A percentile compares a stretch with the other conserved stretches of the same genome.
phyloP scores from a whole-genome alignment of 306 rosid genomes.

The Trichosanthes truncata region DNA sequence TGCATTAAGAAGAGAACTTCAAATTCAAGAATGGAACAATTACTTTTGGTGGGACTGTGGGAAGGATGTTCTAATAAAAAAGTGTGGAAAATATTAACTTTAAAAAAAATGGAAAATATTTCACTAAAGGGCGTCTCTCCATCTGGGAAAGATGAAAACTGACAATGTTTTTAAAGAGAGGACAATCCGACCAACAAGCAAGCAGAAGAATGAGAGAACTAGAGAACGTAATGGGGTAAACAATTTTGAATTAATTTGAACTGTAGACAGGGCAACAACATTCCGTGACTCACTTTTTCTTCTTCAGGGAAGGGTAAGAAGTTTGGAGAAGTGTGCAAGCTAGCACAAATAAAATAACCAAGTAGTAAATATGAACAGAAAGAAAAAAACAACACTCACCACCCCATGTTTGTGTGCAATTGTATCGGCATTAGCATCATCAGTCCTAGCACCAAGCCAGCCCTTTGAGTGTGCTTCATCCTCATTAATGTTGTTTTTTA shows the following conservation, averaged over 20 bases:
- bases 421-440: constrained; percentile 67
- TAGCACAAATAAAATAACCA: neutral
- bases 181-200: neutral
- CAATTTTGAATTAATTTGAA: neutral
- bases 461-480: constrained; percentile 66
- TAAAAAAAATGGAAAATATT: neutral
- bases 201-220: neutral
- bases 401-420: constrained; percentile 98
- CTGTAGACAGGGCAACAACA: neutral
- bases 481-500: constrained; percentile 63
- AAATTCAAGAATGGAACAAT: neutral
- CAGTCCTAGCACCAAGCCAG: constrained; percentile 61
- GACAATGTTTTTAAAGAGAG: neutral
- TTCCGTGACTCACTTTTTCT: neutral
- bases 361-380: constrained; percentile 5
- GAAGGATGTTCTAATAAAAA: neutral
- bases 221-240: neutral
- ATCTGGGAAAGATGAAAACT: neutral
- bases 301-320: neutral
- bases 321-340: neutral
- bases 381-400: constrained; percentile 45
- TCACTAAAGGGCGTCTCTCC: neutral
- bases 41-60: neutral
- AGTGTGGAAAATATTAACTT: neutral
- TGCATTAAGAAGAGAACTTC: constrained; percentile 10